Conservation (phyloP, 2,329 filamentous ascomycete species). For the Fusarium tricinctum region DNA sequence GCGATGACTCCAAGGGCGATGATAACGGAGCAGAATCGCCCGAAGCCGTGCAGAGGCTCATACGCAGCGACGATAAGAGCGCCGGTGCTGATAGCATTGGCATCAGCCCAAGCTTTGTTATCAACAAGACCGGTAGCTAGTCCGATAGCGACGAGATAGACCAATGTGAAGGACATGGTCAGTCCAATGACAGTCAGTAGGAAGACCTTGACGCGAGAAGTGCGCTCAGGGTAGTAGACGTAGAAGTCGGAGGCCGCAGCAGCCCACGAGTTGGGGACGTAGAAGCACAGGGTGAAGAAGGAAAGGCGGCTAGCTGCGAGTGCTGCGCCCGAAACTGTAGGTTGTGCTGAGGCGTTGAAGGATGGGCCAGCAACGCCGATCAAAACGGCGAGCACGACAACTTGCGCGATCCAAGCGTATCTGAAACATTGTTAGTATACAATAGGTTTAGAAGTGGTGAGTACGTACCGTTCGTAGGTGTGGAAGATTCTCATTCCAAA, state of each 20-base stretch:
- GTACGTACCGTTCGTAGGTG: conserved; percentile 72
- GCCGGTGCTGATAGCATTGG: conserved; percentile 66
- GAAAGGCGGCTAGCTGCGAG: conserved; percentile 71
- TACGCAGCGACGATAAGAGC: conserved; percentile 70
- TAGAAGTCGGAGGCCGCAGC: conserved; percentile 83
- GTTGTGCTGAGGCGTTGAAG: conserved; percentile 75
- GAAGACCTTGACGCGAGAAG: conserved; percentile 74
- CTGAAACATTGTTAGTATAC: conserved; percentile 36
- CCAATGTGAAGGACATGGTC: conserved; percentile 70
- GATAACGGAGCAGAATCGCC: conserved; percentile 69
- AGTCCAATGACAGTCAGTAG: conserved; percentile 77
- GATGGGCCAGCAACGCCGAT: conserved; percentile 74
- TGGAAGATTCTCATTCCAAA: conserved; percentile 71
- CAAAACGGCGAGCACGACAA: conserved; percentile 79
- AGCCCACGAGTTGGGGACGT: conserved; percentile 70
- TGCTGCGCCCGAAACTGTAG: conserved; percentile 71
- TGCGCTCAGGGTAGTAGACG: conserved; percentile 78
- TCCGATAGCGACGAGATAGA: conserved; percentile 74
- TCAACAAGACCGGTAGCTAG: conserved; percentile 66
- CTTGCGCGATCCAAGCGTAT: conserved; percentile 72
- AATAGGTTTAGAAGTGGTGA: too few species aligned
- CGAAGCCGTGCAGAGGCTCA: conserved; percentile 66
- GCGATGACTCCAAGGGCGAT: conserved; percentile 68
- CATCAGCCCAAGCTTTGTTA: conserved; percentile 64
- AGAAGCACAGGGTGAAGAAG: conserved; percentile 78